phyloP scores from a whole-genome alignment of 208 protist genomes.

The Porcisia hertigi region DNA sequence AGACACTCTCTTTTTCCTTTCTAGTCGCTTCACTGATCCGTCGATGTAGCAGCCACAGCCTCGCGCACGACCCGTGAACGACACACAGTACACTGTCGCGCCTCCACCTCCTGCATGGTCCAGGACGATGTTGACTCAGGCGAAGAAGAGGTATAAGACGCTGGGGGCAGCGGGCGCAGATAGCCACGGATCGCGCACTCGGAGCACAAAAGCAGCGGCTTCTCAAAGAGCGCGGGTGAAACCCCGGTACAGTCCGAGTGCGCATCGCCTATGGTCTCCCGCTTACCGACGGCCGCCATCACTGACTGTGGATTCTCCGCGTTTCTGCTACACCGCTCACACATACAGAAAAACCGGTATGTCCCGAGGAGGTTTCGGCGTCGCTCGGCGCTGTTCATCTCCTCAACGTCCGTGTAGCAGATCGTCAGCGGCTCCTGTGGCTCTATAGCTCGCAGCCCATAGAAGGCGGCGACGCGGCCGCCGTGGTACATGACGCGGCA shows the following conservation, averaged over 20 bases:
- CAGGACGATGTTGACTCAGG: not conserved
- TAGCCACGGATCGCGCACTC: constrained; percentile 53
- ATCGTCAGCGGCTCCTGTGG: constrained; percentile 59
- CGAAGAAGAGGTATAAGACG: not conserved
- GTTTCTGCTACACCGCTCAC: constrained; percentile 44
- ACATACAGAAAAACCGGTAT: constrained; percentile 75
- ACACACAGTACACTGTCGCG: constrained; percentile 30
- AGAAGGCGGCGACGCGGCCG: constrained; percentile 51
- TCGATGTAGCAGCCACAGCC: not conserved
- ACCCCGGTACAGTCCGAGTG: not conserved
- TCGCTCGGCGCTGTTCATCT: constrained; percentile 58
- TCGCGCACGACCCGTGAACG: constrained; percentile 17
- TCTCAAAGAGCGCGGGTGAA: constrained; percentile 13
- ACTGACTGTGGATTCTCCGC: constrained; percentile 18
- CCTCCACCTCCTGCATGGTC: constrained; percentile 17
- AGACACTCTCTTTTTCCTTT: not conserved
- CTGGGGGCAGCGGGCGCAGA: constrained; percentile 39
- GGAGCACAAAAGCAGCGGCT: constrained; percentile 38
- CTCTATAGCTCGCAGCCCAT: constrained; percentile 57
- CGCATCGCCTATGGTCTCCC: not conserved
- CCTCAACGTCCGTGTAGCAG: constrained; percentile 74
- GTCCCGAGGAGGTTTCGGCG: constrained; percentile 49
- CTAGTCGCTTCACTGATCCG: not conserved
- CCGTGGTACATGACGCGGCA: constrained; percentile 67
- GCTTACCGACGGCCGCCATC: not conserved